Base-by-base conservation (phyloP, 2,329 filamentous ascomycete species). In the Talaromyces sp. region DNA sequence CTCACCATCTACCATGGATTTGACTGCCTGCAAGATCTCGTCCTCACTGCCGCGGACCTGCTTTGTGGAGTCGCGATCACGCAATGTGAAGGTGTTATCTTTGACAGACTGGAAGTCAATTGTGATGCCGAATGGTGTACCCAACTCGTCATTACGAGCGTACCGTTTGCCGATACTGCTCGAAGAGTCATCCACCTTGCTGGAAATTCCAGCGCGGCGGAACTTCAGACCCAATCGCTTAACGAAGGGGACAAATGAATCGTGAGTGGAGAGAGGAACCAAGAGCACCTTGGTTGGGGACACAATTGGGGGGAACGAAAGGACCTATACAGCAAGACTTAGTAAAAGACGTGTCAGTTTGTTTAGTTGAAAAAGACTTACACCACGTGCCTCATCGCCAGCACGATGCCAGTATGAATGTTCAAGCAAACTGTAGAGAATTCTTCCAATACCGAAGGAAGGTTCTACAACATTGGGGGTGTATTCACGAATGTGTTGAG, bases 381-480 rank as follows among this genome's bases (percentile, higher is more conserved):
- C 92, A 79, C 90, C 90, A 76, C 93, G 91, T 62, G 92, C 89
- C 77, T 95, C 93, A 70, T 94, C 91, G 68, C 86, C 89, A 70
- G 88, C 89, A 69, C 95, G 90, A 62, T 89, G 92, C 94, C 95
- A 99, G 86, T 93, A 99, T 76, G 87, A 89, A 81, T 99, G 95
- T 82, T 99, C 95, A 75, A 96, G 90, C 73, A 99, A 82, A 67
- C 90, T 89, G 83, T 97, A 98, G 66, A 98, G 83, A 68, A 98
- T 97, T 72, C 94, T 88, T 66, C 94, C 95, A 74, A 98, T 96
- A 83, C 94, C 94, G 73, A 98, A 99, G 0, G 94, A 98, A 1
- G 94, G 95, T 82, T 99, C 95, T 71, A 98, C 96, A 57, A 96
- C 93, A 75, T 97, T 97, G 66, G 94, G 94, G 0, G 90, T 96